Evolutionary conservation across 2,329 filamentous ascomycete species (phyloP).

Genomic region (Cyphellophora europaea): DNA sequence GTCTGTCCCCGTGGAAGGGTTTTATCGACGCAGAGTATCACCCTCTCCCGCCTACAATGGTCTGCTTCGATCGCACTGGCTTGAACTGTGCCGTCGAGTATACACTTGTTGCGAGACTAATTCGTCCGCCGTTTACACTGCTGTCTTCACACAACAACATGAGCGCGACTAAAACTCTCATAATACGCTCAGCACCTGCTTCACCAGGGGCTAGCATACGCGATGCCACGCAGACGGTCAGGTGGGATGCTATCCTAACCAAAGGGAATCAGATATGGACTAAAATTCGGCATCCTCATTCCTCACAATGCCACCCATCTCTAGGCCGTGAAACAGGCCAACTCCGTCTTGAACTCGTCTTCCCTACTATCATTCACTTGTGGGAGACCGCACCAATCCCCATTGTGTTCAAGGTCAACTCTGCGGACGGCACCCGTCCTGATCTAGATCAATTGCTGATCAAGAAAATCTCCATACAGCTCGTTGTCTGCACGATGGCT

Average conservation of each 20-base stretch:
- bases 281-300: background rate
- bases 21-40: background rate
- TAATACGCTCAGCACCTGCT: slow-evolving; percentile 1
- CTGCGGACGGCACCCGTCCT: slow-evolving; percentile 1
- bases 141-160: slow-evolving; percentile 1
- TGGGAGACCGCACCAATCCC: slow-evolving; percentile 1
- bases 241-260: background rate
- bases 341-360: slow-evolving; percentile 1
- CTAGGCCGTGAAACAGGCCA: background rate
- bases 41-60: background rate
- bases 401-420: slow-evolving; percentile 1
- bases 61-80: background rate
- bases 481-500: slow-evolving; percentile 1
- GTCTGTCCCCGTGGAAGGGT: background rate
- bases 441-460: slow-evolving; percentile 1
- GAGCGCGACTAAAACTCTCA: slow-evolving; percentile 1
- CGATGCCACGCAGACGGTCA: slow-evolving; percentile 1
- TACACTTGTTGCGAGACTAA: slow-evolving; percentile 1
- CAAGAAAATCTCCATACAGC: background rate
- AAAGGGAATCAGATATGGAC: slow-evolving; percentile 1
- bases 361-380: slow-evolving; percentile 1
- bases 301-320: background rate
- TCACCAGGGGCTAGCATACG: background rate
- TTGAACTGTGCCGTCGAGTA: slow-evolving; percentile 1
- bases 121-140: slow-evolving; percentile 1